Evolutionary conservation across 2,329 filamentous ascomycete genomes (phyloP).

Genomic region (Myriosclerotinia scirpicola): DNA sequence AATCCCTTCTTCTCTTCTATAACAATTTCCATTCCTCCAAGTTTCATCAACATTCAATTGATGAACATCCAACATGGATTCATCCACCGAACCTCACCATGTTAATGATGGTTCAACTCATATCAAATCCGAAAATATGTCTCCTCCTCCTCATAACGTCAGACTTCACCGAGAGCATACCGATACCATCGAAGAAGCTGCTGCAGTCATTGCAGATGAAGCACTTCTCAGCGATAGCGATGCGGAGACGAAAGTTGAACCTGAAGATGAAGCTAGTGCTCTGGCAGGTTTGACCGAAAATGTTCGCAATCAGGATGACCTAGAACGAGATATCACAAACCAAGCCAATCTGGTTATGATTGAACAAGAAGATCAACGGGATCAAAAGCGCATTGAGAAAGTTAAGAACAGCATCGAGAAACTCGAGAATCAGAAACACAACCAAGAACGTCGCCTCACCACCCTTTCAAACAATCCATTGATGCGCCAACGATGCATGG

Average conservation of each 20-base stretch:
- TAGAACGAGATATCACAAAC: conserved; percentile 79
- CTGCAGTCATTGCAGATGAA: conserved; percentile 31
- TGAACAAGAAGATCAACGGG: conserved; percentile 62
- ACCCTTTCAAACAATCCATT: conserved; percentile 53
- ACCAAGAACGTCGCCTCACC: conserved; percentile 55
- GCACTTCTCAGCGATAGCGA: conserved; percentile 24
- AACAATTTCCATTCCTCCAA: not conserved
- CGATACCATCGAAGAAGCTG: conserved; percentile 34
- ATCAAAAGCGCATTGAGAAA: conserved; percentile 62
- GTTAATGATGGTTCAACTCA: not conserved
- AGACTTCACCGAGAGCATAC: conserved; percentile 29
- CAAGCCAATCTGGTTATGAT: conserved; percentile 60
- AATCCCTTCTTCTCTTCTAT: not conserved
- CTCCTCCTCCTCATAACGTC: conserved; percentile 17
- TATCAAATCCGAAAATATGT: conserved; percentile 19
- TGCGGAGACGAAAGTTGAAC: conserved; percentile 16
- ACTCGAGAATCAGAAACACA: conserved; percentile 64
- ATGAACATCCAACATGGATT: conserved; percentile 14
- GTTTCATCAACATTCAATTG: not conserved
- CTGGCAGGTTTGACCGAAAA: conserved; percentile 64
- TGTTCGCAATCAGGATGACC: conserved; percentile 81
- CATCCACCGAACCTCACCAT: conserved; percentile 7
- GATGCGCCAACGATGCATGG: conserved; percentile 46
- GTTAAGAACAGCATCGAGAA: conserved; percentile 55
- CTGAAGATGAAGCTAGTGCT: conserved; percentile 38